Conservation (phyloP, 495 filamentous ascomycete genomes). For the Podospora bellae-mahoneyi region DNA sequence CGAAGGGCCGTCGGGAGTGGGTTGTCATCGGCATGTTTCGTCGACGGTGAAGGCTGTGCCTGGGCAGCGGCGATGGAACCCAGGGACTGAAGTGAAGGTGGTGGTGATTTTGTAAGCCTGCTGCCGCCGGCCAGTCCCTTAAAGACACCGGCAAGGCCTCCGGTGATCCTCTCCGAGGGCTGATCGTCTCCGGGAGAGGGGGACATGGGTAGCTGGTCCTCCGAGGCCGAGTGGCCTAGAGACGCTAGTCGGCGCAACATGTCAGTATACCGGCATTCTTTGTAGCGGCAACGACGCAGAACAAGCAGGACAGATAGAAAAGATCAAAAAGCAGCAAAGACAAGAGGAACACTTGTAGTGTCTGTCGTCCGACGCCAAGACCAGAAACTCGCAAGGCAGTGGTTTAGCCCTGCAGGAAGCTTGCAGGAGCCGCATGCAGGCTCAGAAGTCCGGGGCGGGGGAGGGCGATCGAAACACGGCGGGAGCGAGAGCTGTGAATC, state of each 20-base stretch:
- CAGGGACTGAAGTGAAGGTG: slow-evolving; percentile 28
- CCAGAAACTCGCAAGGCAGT: slow-evolving; percentile 17
- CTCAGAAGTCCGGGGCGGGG: slow-evolving; percentile 13
- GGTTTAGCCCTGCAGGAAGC: slow-evolving; percentile 20
- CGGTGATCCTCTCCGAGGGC: slow-evolving; percentile 46
- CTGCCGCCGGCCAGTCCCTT: slow-evolving; percentile 51
- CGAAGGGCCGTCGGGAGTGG: slow-evolving; percentile 25
- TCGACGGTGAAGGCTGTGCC: slow-evolving; percentile 10
- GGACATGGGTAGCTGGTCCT: slow-evolving; percentile 48
- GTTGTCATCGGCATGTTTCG: slow-evolving; percentile 34
- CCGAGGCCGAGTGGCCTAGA: slow-evolving; percentile 42
- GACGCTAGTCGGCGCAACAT: slow-evolving; percentile 47
- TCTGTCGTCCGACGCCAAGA: slow-evolving; percentile 21
- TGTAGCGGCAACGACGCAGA: background rate
- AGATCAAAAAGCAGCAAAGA: slow-evolving; percentile 3
- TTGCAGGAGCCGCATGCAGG: slow-evolving; percentile 39
- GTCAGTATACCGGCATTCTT: slow-evolving; percentile 32
- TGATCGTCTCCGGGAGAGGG: slow-evolving; percentile 54
- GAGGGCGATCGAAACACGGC: slow-evolving; percentile 11
- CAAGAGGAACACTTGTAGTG: background rate
- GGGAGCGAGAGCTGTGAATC: slow-evolving; percentile 9
- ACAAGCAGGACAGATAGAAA: background rate
- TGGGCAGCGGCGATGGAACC: slow-evolving; percentile 23
- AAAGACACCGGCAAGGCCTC: slow-evolving; percentile 55
- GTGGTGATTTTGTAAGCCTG: slow-evolving; percentile 44